Percentiles rank a stretch among this genome's conserved stretches.
Evolutionary conservation across 192 early-diverging fungal species (phyloP).

Genomic region (Helicostylum pulchrum): DNA sequence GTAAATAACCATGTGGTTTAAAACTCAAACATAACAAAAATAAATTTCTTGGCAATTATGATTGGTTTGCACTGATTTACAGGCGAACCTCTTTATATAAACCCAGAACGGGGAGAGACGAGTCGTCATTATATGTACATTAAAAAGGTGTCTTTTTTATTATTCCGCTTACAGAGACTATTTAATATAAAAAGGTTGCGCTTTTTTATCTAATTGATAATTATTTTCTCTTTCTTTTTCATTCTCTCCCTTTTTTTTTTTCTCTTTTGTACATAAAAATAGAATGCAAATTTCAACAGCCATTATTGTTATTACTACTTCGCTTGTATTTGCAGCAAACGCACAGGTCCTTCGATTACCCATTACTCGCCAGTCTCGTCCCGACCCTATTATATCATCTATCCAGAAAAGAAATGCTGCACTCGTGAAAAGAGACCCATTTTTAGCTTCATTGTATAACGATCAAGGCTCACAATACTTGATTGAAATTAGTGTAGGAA

Average conservation of each 20-base stretch:
- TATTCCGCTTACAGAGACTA: neutral
- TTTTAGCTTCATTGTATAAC: constrained; percentile 15
- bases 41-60: too few species aligned
- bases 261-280: neutral
- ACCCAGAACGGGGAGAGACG: too few species aligned
- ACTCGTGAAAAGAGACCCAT: constrained; percentile 19
- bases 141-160: neutral
- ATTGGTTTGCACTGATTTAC: too few species aligned
- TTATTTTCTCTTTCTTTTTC: neutral
- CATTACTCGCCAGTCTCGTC: neutral
- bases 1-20: too few species aligned
- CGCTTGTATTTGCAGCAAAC: neutral
- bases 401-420: constrained; percentile 3
- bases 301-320: constrained; percentile 7
- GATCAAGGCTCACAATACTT: constrained; percentile 7
- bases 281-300: neutral
- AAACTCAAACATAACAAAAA: too few species aligned
- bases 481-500: constrained; percentile 10
- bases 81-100: too few species aligned
- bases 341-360: neutral
- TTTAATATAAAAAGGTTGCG: neutral
- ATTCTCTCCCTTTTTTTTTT: neutral
- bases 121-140: constrained; percentile 4
- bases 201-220: neutral
- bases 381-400: constrained; percentile 1